These are phyloP conservation scores for Pythium biforme DNA, from an alignment of 352 stramenopile genomes.

Conservation along the genomic window DNA sequence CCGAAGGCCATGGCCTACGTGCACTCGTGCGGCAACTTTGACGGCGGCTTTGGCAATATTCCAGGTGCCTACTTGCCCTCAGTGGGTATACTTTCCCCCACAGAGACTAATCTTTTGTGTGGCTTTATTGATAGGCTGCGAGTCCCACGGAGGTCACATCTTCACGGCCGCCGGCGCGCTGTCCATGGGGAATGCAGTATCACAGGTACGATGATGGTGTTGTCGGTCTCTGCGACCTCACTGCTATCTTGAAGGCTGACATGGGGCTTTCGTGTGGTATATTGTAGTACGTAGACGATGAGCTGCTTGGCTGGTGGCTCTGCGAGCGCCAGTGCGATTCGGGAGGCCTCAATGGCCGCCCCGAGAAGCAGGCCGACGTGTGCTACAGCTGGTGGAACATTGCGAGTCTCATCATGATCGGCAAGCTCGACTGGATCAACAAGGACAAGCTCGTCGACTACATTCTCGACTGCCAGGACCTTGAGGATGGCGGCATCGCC, in stretches of 20 bases:
- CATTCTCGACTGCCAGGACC: constrained; percentile 96
- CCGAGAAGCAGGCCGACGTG: constrained; percentile 99
- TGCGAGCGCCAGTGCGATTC: constrained; percentile 97
- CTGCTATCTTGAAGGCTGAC: background rate
- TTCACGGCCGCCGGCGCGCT: constrained; percentile 97
- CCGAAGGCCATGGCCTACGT: constrained; percentile 92
- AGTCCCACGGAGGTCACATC: constrained; percentile 97
- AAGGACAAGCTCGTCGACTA: constrained; percentile 91
- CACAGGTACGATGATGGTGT: constrained; percentile 33
- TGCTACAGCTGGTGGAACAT: constrained; percentile 99
- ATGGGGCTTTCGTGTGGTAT: background rate
- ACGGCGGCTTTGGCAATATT: constrained; percentile 91
- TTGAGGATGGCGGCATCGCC: constrained; percentile 96
- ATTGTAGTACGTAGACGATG: constrained; percentile 73
- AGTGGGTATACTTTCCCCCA: background rate
- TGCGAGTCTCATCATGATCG: constrained; percentile 94
- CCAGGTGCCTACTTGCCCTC: constrained; percentile 33
- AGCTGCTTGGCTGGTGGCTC: constrained; percentile 96
- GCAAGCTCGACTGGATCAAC: constrained; percentile 95
- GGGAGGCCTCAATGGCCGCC: constrained; percentile 93
- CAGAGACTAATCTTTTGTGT: background rate
- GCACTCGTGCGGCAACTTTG: constrained; percentile 96
- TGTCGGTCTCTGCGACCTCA: background rate
- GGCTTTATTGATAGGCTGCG: constrained; percentile 67
- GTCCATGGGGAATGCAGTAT: constrained; percentile 75